Base-by-base conservation (phyloP, 2,329 filamentous ascomycete genomes). In the Xylaria sp. region DNA sequence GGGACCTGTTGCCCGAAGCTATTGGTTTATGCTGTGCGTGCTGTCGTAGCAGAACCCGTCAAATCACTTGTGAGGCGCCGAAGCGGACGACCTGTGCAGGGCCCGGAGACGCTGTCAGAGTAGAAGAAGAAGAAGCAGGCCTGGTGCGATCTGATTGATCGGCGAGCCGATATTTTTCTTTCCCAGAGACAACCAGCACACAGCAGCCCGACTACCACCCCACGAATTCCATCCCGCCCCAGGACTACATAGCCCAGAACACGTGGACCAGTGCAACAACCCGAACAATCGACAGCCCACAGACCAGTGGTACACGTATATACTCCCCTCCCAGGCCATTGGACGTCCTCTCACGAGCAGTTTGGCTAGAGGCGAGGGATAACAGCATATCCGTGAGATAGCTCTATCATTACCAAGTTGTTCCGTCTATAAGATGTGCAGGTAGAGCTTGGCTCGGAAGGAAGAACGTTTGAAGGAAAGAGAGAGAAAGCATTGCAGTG, bases 241-340 rank as follows among this genome's bases (percentile, higher is more conserved):
- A 57, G 57, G 61, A 53, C 53, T 62, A 61, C 63, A 58, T 46
- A 51, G 29, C 50, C 58, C 50, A 54, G 64, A 63, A 68, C 66
- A 68, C 66, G 66, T 68, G 66, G 64, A 68, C 66, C 57, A 61
- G 59, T 64, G 61, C 60, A 54, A 64, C 63, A 50, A 61, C 39
- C 51, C 45, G 37, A 55, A 48, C 44, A 45, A 56, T 52, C 45
- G 57, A 51, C 59, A 43, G 58, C 21, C 56, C 43, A 53, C 57
- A 50, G 60, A 60, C 57, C 61, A 65, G 64, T 63, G 60, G 64
- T 63, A 68, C 66, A 66, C 66, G 66, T 67, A 66, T 67, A 65
- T 64, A 65, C 61, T 54, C 48, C 50, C 26, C 45, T 48, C 26
- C 45, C 48, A 51, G 51, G 50, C 55, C 57, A 51, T 55, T 50